A percentile compares a stretch with the other conserved stretches of the same genome.
These are phyloP conservation scores for Hippophae rhamnoides DNA, from an alignment of 306 rosid genomes.

Conservation along the genomic window DNA sequence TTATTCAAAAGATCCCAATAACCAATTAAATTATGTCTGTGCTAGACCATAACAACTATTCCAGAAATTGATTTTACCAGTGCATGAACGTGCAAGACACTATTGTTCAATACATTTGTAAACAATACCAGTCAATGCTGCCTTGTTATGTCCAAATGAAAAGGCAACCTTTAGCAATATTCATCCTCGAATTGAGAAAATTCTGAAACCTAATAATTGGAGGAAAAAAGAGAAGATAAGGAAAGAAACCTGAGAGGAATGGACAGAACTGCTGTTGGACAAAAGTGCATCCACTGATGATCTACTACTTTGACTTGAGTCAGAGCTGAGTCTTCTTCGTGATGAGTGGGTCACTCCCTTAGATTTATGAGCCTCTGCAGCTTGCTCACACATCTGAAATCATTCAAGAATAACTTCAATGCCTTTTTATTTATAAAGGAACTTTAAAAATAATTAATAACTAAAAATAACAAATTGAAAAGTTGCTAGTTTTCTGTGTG, in stretches of 20 bases:
- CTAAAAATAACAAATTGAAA: too few relatives aligned
- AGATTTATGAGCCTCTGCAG: constrained; percentile 91
- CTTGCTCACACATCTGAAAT: constrained; percentile 91
- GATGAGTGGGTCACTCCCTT: constrained; percentile 59
- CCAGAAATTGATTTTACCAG: too few relatives aligned
- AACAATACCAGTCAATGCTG: too few relatives aligned
- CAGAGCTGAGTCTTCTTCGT: constrained; percentile 60
- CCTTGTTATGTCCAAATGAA: too few relatives aligned
- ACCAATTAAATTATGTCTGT: too few relatives aligned
- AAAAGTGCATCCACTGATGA: constrained; percentile 86
- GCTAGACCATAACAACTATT: too few relatives aligned
- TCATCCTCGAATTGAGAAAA: not conserved
- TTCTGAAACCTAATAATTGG: not conserved
- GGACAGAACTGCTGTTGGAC: constrained; percentile 37
- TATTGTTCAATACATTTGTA: too few relatives aligned
- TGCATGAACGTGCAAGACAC: too few relatives aligned
- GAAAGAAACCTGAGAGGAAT: constrained; percentile 31
- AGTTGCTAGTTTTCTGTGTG: too few relatives aligned
- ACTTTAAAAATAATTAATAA: not conserved
- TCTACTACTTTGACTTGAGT: constrained; percentile 45
- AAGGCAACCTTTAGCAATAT: not conserved
- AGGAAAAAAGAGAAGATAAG: not conserved
- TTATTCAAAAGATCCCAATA: too few relatives aligned
- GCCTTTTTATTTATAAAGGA: not conserved
- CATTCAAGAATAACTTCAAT: constrained; percentile 6